Evolutionary conservation across 2,329 filamentous ascomycete genomes (phyloP), one percentile per base, ranked within the genome.

Genomic region (Neoscytalidium dimidiatum): DNA sequence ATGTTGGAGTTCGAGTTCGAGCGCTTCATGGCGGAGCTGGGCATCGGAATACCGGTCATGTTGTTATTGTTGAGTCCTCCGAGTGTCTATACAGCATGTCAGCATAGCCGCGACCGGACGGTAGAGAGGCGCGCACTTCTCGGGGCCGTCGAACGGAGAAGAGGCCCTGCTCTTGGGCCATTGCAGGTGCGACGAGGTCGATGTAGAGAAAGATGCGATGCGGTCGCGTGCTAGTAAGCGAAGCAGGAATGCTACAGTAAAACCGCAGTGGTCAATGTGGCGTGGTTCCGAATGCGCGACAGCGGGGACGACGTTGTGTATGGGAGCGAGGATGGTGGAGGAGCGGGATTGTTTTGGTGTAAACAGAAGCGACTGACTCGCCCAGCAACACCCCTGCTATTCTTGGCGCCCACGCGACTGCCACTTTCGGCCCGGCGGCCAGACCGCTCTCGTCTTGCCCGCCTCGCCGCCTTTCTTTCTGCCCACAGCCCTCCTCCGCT

Each of bases 101-200:
- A 70, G 29, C 64, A 64, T 53, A 67, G 69, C 67, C 51, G 64
- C 66, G 64, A 58, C 64, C 61, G 17, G 48, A 28, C 64, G 13
- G 41, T n/a, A 26, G 17, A 49, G 61, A 58, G 68, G 77, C 86
- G 77, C 86, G 77, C 84, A 96, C 93, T 86, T 97, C 94, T 85
- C 94, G 88, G 71, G 92, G 91, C 74, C 94, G 90, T 80, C 92
- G 92, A 77, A 96, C 92, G 75, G 93, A 97, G 86, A 94, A 97
- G 75, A 95, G 84, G 74, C 91, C 91, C 67, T 88, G 88, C 74
- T 96, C 92, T 81, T 95, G 92, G 81, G 92, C 92, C 92, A 96
- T 96, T 74, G 67, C 43, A 31, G 28, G 19, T 35, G 43, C 17
- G 8, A 41, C 35, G 28, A n/a, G n/a, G n/a, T n/a, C 26, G 17